Base-by-base conservation (phyloP, 2,329 filamentous ascomycete species). In the Monilinia fructicola region DNA sequence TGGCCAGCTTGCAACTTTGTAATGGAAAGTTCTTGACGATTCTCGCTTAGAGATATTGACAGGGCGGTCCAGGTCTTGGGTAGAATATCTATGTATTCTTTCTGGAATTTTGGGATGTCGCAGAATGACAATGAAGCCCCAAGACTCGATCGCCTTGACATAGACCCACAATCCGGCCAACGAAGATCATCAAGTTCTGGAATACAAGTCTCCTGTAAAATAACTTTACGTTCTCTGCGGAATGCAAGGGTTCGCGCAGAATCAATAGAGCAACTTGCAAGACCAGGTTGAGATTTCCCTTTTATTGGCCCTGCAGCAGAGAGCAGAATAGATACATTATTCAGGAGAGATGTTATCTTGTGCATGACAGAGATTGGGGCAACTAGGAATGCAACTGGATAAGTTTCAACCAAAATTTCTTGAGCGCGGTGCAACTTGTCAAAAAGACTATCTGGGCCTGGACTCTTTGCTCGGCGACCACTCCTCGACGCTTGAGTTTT, bases 61-160 rank as follows among this genome's bases (percentile, higher is more conserved):
- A 99, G 81, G 1, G 93, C 90, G 56, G 88, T 92, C 95, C 95
- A 99, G 9, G 84, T 82, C 50, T 82, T 79, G 0, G 95, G 96
- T 7, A 99, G 87, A 60, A 94, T 90, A 74, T 97, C 91, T 61
- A 97, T 84, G 72, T 93, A 97, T 55, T 93, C 86, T 69, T 84
- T 83, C 75, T 94, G 90, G 73, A 97, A 96, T 35, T 82, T 81
- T 54, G 81, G 78, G 73, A 87, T 83, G 69, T 89, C 83, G 12
- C 81, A 66, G 23, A 66, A 53, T 42, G 58, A 64, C 21, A 62
- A 78, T 5, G 80, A 77, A 66, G 81, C 76, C 1, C 79, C 81
- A 23, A 85, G 76, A 68, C 82, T 85, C 2, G 70, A 65, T 77
- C 71, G 67, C 78, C 78, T 83, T 78, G 81, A 69, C 44, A 50